A percentile compares a stretch with the other conserved stretches of the same genome.
Evolutionary conservation across 2,329 filamentous ascomycete genomes (phyloP).

Genomic region (Aspergillus latus): DNA sequence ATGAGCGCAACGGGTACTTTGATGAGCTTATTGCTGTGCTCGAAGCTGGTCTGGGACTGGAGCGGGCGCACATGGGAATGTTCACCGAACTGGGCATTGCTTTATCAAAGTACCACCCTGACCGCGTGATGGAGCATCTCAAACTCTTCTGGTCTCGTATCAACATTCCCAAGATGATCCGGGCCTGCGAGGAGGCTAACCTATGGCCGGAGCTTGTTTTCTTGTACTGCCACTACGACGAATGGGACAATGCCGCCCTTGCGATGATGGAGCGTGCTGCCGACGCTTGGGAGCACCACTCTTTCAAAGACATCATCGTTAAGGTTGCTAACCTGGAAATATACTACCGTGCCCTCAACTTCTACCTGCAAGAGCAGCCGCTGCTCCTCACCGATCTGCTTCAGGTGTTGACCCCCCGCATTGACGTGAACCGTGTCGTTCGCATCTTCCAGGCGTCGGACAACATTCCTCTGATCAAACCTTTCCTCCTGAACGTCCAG

Average conservation of each 20-base stretch:
- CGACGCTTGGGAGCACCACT: conserved; percentile 98
- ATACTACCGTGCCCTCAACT: conserved; percentile 95
- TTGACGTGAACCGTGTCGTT: conserved; percentile 98
- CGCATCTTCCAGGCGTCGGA: conserved; percentile 99
- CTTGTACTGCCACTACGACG: conserved; percentile 97
- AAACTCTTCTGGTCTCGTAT: conserved; percentile 98
- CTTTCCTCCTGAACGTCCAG: conserved; percentile 95
- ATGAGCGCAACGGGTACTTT: conserved; percentile 96
- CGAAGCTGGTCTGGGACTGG: conserved; percentile 90
- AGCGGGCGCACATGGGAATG: conserved; percentile 93
- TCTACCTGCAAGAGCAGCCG: conserved; percentile 96
- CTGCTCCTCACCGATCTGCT: conserved; percentile 93
- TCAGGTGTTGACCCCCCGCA: conserved; percentile 84
- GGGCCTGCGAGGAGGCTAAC: conserved; percentile 88
- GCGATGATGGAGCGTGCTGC: conserved; percentile 97
- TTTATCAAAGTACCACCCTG: conserved; percentile 90
- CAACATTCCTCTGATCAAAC: conserved; percentile 97
- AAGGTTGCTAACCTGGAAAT: conserved; percentile 99
- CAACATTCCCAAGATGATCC: conserved; percentile 97
- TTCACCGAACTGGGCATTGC: conserved; percentile 93
- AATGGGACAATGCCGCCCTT: conserved; percentile 94
- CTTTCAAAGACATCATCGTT: conserved; percentile 97
- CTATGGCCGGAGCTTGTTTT: conserved; percentile 98
- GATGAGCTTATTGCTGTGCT: conserved; percentile 94
- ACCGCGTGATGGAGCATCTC: conserved; percentile 95